Evolutionary conservation across 2,329 filamentous ascomycete genomes (phyloP), one percentile per base, ranked within the genome.

Genomic region (Ascochyta viciae-villosae): DNA sequence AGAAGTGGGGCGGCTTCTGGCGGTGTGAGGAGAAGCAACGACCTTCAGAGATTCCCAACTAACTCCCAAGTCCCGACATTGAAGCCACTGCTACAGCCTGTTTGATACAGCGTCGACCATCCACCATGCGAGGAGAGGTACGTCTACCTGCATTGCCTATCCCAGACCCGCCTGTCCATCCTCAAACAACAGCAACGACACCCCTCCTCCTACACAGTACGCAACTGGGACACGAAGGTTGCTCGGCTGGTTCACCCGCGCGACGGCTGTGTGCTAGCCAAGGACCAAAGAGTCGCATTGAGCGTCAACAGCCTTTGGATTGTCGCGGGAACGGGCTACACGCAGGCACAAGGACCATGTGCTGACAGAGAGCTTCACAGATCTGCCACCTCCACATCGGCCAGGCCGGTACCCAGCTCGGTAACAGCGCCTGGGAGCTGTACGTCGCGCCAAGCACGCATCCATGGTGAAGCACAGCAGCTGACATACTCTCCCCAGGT

Each of bases 401-500:
- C 76, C 86, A 90, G 82, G 87, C 88, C 80, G 88, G 87, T 79
- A 85, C 83, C 74, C 87, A 90, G 85, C 86, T 90, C 63, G 88
- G 87, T 73, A 89, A 89, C 82, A 88, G 86, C 74, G 87, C 88
- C 68, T 90, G 87, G 87, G 87, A 90, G 80, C 86, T 90, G 87
- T 90, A 84, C 74, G 87, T 72, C 68, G 70, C 51, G 54, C 53
- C 51, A 50, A 35, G 46, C 16, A 54, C 38, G 47, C 57, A 43
- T 38, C 37, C 26, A 40, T n/a, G 46, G 44, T 46, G 40, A 59
- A 61, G 54, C 56, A 35, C 29, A 51, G 35, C 37, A 39, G 55
- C 66, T 73, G 52, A 74, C 57, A 34, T 35, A 26, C 44, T 24
- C 33, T 23, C n/a, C 40, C 63, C 72, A 89, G 87, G 70, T 90